These are phyloP conservation scores for Phytophthora meadii DNA, from an alignment of 352 stramenopile species.

Conservation along the genomic window DNA sequence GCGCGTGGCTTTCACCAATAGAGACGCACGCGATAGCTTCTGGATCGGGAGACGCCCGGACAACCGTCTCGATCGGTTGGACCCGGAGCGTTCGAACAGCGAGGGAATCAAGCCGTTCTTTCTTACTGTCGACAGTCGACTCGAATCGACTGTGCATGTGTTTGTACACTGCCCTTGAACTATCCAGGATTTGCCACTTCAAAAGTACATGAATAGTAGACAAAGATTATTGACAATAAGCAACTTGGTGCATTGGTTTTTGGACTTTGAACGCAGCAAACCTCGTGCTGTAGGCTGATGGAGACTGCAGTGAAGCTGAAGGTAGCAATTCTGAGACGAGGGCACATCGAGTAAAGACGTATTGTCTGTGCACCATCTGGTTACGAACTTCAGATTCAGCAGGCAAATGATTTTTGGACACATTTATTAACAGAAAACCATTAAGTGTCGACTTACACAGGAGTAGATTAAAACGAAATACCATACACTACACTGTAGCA, in stretches of 20 bases:
- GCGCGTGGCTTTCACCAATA: constrained; percentile 41
- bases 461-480: too few species aligned
- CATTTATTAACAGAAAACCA: not conserved
- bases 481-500: too few species aligned
- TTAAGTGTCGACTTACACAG: too few species aligned
- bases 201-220: too few species aligned
- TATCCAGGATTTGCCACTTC: too few species aligned
- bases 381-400: not conserved
- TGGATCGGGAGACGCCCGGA: constrained; percentile 25
- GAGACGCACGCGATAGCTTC: constrained; percentile 12
- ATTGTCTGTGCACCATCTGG: constrained; percentile 20
- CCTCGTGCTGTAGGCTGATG: too few species aligned
- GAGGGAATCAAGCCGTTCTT: not conserved
- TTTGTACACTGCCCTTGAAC: too few species aligned
- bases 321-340: constrained; percentile 12
- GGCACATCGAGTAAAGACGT: not conserved
- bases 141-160: too few species aligned
- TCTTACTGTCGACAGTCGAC: not conserved
- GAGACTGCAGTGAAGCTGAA: not conserved
- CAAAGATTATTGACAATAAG: too few species aligned
- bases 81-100: constrained; percentile 11
- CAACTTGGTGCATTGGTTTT: too few species aligned
- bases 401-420: not conserved
- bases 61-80: constrained; percentile 4
- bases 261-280: too few species aligned